A percentile compares a stretch with the other conserved stretches of the same genome.
Evolutionary conservation across 148 eudicot genomes (phyloP).

Genomic region (Salicornia ramosissima): DNA sequence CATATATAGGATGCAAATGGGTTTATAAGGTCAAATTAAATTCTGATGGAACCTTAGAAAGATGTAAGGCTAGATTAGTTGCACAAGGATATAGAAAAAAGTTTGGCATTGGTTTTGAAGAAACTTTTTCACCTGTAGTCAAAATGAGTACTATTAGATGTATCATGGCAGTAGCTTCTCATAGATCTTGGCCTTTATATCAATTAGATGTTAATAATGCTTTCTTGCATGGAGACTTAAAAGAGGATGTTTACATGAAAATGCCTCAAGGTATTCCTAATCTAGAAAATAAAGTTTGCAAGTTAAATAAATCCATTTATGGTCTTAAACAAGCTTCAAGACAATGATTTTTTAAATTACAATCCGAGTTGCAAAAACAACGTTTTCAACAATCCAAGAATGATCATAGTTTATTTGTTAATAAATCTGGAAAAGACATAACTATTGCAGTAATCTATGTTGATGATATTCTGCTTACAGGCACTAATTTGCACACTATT

Average conservation of each 20-base stretch:
- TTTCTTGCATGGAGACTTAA: not conserved
- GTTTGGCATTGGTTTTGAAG: not conserved
- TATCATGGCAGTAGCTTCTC: not conserved
- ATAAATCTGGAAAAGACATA: not conserved
- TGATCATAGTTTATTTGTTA: not conserved
- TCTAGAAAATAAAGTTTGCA: not conserved
- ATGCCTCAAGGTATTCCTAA: not conserved
- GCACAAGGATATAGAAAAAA: not conserved
- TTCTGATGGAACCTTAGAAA: not conserved
- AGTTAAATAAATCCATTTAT: not conserved
- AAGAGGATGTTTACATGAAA: not conserved
- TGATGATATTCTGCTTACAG: not conserved
- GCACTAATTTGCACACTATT: not conserved
- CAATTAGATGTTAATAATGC: conserved; percentile 9
- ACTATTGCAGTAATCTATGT: not conserved
- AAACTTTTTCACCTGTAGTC: conserved; percentile 2
- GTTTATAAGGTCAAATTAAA: not conserved
- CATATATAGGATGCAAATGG: not conserved
- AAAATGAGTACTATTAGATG: not conserved
- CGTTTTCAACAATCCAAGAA: not conserved
- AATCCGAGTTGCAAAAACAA: not conserved
- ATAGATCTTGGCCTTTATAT: not conserved
- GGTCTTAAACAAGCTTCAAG: conserved; percentile 6
- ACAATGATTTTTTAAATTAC: not conserved
- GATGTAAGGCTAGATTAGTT: conserved; percentile 2